Base-by-base conservation (phyloP, 2,329 filamentous ascomycete genomes). In the Aspergillus texensis region DNA sequence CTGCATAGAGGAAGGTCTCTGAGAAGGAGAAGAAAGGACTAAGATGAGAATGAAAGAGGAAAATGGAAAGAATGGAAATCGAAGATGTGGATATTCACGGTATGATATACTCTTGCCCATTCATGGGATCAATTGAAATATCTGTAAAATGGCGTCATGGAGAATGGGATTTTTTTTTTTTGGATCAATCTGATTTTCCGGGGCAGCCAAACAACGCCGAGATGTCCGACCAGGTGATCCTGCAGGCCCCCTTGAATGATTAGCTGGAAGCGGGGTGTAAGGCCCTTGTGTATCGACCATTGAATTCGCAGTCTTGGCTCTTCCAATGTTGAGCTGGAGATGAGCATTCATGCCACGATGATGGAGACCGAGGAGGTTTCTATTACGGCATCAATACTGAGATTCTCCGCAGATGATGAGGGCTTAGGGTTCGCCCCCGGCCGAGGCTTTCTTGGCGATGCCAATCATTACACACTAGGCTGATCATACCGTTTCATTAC, bases 301-400 rank as follows among this genome's bases (percentile, higher is more conserved):
- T 65, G 59, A 62, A 54, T 53, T 43, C 53, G 57, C 55, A 46
- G 50, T 48, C 55, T 53, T 45, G 39, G 32, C 39, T 63, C 64
- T 64, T 64, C 62, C 57, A 61, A 59, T 64, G 59, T 28, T 32
- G 28, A 30, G 60, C 58, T 59, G 36, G 11, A 28, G 57, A 50
- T 28, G 58, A 41, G 43, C 41, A 52, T 41, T 52, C 34, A 43
- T 48, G 58, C 36, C 53, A 61, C 36, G 11, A 48, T 34, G 62
- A 67, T 66, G 66, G 61, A 68, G 63, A 48, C 56, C n/a, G 48
- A 10, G 60, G 45, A 45, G 48, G 62, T 69, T 69, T 65, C 57
- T 60, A 70, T 70, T 70, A 70, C 67, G 67, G 65, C 68, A 70
- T 69, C 21, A 53, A 60, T 63, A 59, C 62, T 41, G 41, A 36